A percentile compares a stretch with the other conserved stretches of the same genome.
These are phyloP conservation scores for Laguncularia racemosa DNA, from an alignment of 345 rosid genomes.

Conservation along the genomic window DNA sequence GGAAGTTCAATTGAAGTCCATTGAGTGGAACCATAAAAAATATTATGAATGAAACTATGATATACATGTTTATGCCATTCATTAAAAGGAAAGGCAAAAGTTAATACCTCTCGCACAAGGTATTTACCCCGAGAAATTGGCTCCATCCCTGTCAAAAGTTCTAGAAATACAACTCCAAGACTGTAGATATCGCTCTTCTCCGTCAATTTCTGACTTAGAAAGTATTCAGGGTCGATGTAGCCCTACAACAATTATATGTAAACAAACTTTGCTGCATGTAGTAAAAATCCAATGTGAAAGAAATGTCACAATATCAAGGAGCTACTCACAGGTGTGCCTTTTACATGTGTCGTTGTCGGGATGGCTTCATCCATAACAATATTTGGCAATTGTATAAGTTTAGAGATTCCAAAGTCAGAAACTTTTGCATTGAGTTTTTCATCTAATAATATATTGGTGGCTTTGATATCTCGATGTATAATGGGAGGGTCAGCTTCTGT, in stretches of 20 bases:
- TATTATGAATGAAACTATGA: too few species aligned
- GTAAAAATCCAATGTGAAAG: not conserved
- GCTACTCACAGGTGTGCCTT: constrained; percentile 80
- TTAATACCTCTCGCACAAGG: constrained; percentile 76
- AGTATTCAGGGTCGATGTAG: constrained; percentile 86
- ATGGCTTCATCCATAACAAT: constrained; percentile 55
- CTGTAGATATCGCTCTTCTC: constrained; percentile 94
- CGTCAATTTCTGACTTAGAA: constrained; percentile 71
- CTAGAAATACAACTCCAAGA: constrained; percentile 83
- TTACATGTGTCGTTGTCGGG: constrained; percentile 84
- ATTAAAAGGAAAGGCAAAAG: not conserved
- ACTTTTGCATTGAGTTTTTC: constrained; percentile 66
- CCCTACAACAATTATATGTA: constrained; percentile 39
- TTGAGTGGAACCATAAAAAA: too few species aligned
- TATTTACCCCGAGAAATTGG: constrained; percentile 81
- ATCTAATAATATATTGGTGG: constrained; percentile 83
- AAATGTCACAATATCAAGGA: constrained; percentile 1
- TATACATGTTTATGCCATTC: not conserved
- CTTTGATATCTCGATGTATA: constrained; percentile 93
- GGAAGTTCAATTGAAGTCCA: too few species aligned
- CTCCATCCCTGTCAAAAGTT: constrained; percentile 83
- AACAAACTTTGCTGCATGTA: not conserved
- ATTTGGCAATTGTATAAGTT: constrained; percentile 77
- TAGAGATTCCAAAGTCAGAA: constrained; percentile 93
- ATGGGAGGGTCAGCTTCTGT: constrained; percentile 96